Percentiles rank a stretch among this genome's conserved stretches.
Evolutionary conservation across 2,329 filamentous ascomycete species (phyloP).

Genomic region (Orbilia oligospora): DNA sequence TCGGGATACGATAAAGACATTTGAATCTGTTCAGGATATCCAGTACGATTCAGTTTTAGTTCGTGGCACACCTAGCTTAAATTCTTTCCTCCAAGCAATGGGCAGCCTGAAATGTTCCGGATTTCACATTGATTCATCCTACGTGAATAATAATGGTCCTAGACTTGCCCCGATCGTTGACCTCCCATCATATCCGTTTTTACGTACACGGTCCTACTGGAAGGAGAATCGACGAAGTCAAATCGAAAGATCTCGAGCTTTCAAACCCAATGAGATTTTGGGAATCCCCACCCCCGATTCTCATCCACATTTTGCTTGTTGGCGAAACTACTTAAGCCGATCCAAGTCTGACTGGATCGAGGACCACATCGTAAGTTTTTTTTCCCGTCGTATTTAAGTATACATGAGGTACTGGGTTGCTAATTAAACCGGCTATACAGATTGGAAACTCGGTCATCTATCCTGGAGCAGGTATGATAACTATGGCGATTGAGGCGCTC

Average conservation of each 20-base stretch:
- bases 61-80: conserved; percentile 14
- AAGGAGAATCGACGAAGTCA: conserved; percentile 37
- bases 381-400: too few relatives aligned
- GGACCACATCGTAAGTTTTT: conserved; percentile 27
- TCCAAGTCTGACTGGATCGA: conserved; percentile 43
- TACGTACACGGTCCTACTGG: conserved; percentile 31
- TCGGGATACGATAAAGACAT: conserved; percentile 31
- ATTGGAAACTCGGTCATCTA: conserved; percentile 30
- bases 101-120: conserved; percentile 33
- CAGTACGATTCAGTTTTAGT: conserved; percentile 29
- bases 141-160: neutral
- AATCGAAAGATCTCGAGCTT: conserved; percentile 15
- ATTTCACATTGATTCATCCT: conserved; percentile 10
- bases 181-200: conserved; percentile 35
- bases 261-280: conserved; percentile 31
- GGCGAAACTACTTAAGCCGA: conserved; percentile 30
- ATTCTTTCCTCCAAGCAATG: conserved; percentile 17
- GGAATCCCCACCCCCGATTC: conserved; percentile 16
- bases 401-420: too few relatives aligned
- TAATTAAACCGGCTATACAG: neutral
- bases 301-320: conserved; percentile 16
- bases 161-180: conserved; percentile 1
- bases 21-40: conserved; percentile 17
- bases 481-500: conserved; percentile 41
- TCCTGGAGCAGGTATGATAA: conserved; percentile 39